Conservation (phyloP, 441 rosid species). For the Eutrema salsugineum region DNA sequence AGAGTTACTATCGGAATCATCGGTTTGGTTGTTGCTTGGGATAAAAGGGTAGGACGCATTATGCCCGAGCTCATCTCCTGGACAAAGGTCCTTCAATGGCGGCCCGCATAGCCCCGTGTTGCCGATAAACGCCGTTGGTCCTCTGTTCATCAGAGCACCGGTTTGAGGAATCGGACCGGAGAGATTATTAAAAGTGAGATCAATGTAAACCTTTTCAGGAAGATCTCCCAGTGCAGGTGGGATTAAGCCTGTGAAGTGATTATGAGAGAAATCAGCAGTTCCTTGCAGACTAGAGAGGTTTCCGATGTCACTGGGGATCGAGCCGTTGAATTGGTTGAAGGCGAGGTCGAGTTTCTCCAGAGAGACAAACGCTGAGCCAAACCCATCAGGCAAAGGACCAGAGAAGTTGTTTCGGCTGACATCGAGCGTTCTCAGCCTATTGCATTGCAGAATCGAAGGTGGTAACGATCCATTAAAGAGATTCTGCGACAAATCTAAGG, state of each 20-base stretch:
- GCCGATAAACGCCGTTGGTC: slow-evolving; percentile 90
- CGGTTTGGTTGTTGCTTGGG: slow-evolving; percentile 58
- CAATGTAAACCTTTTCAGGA: slow-evolving; percentile 96
- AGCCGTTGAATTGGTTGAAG: slow-evolving; percentile 65
- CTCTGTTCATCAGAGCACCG: slow-evolving; percentile 89
- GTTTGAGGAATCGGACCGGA: slow-evolving; percentile 95
- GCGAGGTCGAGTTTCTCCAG: slow-evolving; percentile 81
- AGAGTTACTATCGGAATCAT: slow-evolving; percentile 31
- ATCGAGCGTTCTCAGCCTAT: slow-evolving; percentile 67
- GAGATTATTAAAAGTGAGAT: slow-evolving; percentile 79
- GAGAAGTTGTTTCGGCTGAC: slow-evolving; percentile 80
- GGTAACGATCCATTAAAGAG: slow-evolving; percentile 77
- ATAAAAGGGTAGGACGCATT: slow-evolving; percentile 75
- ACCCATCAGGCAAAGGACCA: slow-evolving; percentile 65
- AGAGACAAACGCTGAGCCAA: slow-evolving; percentile 59
- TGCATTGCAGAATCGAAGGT: slow-evolving; percentile 65
- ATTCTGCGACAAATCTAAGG: slow-evolving; percentile 83
- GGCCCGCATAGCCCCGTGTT: slow-evolving; percentile 90
- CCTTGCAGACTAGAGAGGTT: slow-evolving; percentile 88
- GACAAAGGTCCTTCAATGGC: slow-evolving; percentile 73
- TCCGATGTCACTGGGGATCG: slow-evolving; percentile 68
- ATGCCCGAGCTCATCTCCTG: slow-evolving; percentile 41
- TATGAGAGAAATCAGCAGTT: slow-evolving; percentile 94
- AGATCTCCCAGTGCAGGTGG: slow-evolving; percentile 82
- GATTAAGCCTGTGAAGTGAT: slow-evolving; percentile 65